Conservation (phyloP, 805 yeast genomes). For the Sugiyamaella floridensis region DNA sequence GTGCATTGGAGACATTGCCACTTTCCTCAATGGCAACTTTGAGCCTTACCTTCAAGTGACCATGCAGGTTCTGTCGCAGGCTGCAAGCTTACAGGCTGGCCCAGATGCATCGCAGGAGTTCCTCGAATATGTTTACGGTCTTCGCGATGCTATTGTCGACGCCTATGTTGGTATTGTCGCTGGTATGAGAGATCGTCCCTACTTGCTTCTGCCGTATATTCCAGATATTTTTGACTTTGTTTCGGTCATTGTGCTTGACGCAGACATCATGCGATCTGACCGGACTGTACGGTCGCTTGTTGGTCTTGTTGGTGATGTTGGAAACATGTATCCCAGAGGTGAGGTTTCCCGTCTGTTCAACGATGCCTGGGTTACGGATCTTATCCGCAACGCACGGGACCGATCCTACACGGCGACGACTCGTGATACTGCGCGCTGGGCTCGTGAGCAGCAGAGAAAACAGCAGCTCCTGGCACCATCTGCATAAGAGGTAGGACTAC, state of each 20-base stretch:
- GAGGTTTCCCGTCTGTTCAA: conserved; percentile 58
- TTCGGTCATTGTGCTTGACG: conserved; percentile 51
- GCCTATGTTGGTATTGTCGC: conserved; percentile 94
- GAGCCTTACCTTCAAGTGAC: conserved; percentile 71
- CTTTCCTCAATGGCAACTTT: conserved; percentile 74
- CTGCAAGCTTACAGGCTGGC: conserved; percentile 25
- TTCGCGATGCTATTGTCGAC: conserved; percentile 87
- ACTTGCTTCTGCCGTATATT: conserved; percentile 56
- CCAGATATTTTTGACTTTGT: conserved; percentile 67
- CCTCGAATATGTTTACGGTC: conserved; percentile 61
- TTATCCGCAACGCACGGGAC: conserved; percentile 66
- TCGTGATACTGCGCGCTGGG: conserved; percentile 95
- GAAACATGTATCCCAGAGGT: conserved; percentile 77
- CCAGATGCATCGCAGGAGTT: conserved; percentile 62
- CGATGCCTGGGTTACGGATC: conserved; percentile 73
- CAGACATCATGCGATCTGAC: conserved; percentile 55
- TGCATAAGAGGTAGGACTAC: background rate
- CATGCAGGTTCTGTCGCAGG: conserved; percentile 53
- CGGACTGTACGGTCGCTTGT: conserved; percentile 74
- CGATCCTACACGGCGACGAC: conserved; percentile 57
- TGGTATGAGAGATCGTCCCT: conserved; percentile 69
- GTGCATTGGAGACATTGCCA: conserved; percentile 92
- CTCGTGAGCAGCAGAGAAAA: conserved; percentile 73
- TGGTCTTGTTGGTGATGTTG: conserved; percentile 89
- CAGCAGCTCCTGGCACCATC: conserved; percentile 14